These are phyloP conservation scores for Auriculariales sp. DNA, from an alignment of 768 basidiomycete genomes.

Conservation along the genomic window DNA sequence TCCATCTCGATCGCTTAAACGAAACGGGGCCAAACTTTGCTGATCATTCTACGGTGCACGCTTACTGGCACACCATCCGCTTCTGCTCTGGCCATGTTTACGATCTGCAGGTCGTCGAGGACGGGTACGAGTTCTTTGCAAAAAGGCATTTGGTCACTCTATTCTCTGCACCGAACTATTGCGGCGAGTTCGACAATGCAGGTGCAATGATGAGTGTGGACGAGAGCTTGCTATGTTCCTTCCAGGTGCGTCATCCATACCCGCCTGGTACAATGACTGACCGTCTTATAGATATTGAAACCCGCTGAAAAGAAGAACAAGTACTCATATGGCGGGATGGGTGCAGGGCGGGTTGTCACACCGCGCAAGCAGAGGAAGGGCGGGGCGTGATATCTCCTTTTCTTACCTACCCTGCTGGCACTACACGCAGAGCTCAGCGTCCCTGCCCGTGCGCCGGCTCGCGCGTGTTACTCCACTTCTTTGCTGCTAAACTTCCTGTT, in stretches of 20 bases:
- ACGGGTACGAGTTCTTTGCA: slow-evolving; percentile 98
- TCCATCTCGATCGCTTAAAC: too few relatives aligned
- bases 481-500: too few relatives aligned
- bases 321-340: slow-evolving; percentile 76
- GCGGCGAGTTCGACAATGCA: slow-evolving; percentile 96
- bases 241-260: slow-evolving; percentile 53
- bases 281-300: slow-evolving; percentile 66
- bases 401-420: neutral
- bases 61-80: too few relatives aligned
- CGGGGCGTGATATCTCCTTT: neutral
- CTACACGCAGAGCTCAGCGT: neutral
- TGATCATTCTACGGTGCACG: too few relatives aligned
- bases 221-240: slow-evolving; percentile 91
- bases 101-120: slow-evolving; percentile 99
- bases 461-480: neutral
- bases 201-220: slow-evolving; percentile 99
- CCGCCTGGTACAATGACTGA: neutral
- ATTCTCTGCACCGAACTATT: slow-evolving; percentile 93
- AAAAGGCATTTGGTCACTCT: slow-evolving; percentile 93
- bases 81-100: too few relatives aligned
- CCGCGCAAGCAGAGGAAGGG: slow-evolving; percentile 97
- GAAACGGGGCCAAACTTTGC: too few relatives aligned
- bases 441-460: neutral
- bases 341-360: slow-evolving; percentile 60
- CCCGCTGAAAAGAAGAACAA: slow-evolving; percentile 99